A percentile compares a stretch with the other conserved stretches of the same genome.
phyloP scores from a whole-genome alignment of 1,139 yeast species.

The Debaryomyces nepalensis region DNA sequence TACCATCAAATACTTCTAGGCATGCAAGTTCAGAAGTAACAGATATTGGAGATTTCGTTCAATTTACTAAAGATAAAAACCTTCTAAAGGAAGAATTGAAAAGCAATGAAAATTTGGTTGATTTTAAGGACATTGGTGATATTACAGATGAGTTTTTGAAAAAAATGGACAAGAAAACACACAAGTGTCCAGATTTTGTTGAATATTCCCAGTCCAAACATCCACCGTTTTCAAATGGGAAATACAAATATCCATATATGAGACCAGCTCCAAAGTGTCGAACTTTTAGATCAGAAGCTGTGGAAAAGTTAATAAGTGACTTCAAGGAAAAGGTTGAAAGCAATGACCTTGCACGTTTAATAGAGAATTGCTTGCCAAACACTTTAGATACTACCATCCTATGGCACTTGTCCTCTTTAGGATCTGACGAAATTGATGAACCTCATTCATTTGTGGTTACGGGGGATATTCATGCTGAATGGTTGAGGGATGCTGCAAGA shows the following conservation, averaged over 20 bases:
- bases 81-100: conserved; percentile 1
- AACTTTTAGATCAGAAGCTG: conserved; percentile 65
- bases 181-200: conserved; percentile 47
- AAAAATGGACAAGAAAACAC: conserved; percentile 25
- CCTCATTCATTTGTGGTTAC: conserved; percentile 71
- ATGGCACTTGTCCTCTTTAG: conserved; percentile 54
- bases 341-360: conserved; percentile 70
- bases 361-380: conserved; percentile 86
- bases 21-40: conserved; percentile 12
- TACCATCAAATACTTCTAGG: conserved; percentile 6
- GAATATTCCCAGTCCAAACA: conserved; percentile 49
- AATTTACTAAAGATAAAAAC: conserved; percentile 7
- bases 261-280: conserved; percentile 75
- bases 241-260: conserved; percentile 65
- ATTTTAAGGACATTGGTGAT: conserved; percentile 11
- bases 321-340: conserved; percentile 55
- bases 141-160: conserved; percentile 22
- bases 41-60: conserved; percentile 11
- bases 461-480: conserved; percentile 90
- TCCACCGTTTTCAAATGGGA: conserved; percentile 54
- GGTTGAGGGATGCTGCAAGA: conserved; percentile 85
- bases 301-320: conserved; percentile 64
- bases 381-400: conserved; percentile 86
- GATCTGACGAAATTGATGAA: conserved; percentile 20
- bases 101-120: not conserved